Conservation (phyloP, 2,329 filamentous ascomycete genomes). For the Colletotrichum sp. region DNA sequence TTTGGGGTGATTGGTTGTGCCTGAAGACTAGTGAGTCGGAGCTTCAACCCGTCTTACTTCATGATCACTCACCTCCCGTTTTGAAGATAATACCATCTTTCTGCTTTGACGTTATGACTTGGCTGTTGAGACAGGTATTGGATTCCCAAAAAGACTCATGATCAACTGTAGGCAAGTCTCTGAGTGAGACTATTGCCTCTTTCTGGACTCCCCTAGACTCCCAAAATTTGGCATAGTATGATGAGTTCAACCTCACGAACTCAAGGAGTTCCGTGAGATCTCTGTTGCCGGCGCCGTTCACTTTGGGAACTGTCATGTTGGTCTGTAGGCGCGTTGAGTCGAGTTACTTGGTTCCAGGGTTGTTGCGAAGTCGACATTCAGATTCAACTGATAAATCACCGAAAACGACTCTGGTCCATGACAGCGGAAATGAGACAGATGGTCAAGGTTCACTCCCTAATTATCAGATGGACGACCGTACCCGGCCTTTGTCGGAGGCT, state of each 20-base stretch:
- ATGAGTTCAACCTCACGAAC: slow-evolving; percentile 1
- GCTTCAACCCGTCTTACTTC: not conserved
- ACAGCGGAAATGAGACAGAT: not conserved
- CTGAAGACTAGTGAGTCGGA: not conserved
- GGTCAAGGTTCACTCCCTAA: not conserved
- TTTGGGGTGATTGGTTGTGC: slow-evolving; percentile 14
- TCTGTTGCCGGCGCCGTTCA: not conserved
- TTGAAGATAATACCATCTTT: slow-evolving; percentile 13
- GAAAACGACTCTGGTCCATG: not conserved
- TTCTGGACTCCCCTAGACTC: not conserved
- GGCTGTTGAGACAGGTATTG: slow-evolving; percentile 10
- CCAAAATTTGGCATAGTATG: slow-evolving; percentile 9
- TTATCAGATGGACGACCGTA: not conserved
- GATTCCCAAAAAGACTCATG: slow-evolving; percentile 8
- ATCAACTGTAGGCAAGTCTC: not conserved
- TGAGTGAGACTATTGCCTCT: not conserved
- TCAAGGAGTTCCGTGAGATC: not conserved
- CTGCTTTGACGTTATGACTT: slow-evolving; percentile 11
- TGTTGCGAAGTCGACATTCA: not conserved
- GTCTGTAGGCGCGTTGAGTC: not conserved
- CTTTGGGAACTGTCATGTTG: not conserved
- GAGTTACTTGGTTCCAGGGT: not conserved
- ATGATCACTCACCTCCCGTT: not conserved
- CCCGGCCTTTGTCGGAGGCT: not conserved
- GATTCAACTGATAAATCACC: not conserved